Evolutionary conservation across 495 filamentous ascomycete genomes (phyloP).

Genomic region (Neurospora intermedia): DNA sequence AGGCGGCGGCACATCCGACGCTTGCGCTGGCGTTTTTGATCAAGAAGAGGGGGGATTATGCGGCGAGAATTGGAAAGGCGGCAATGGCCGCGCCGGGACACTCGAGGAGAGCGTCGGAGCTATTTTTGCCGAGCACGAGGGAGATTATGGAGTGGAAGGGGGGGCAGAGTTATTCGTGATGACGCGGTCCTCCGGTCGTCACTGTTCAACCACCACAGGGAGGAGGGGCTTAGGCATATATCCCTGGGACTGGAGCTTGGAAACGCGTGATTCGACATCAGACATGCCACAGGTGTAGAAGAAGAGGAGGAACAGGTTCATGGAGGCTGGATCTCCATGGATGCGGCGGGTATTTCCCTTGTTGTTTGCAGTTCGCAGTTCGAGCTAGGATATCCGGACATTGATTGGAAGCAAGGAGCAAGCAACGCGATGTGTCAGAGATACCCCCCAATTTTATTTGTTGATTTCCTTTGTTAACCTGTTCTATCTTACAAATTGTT

Average conservation of each 20-base stretch:
- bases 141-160: slow-evolving; percentile 27
- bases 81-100: not conserved
- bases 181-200: not conserved
- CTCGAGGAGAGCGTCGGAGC: slow-evolving; percentile 3
- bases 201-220: too few species aligned
- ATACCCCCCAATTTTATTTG: not conserved
- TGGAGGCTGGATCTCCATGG: not conserved
- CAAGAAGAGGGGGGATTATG: slow-evolving; percentile 20
- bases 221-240: too few species aligned
- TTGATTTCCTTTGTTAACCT: not conserved
- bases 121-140: slow-evolving; percentile 20
- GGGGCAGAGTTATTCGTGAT: not conserved
- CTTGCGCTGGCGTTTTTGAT: slow-evolving; percentile 22
- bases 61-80: not conserved
- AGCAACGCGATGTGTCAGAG: not conserved
- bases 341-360: not conserved
- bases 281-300: not conserved
- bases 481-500: too few species aligned
- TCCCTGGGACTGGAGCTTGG: not conserved
- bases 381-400: not conserved
- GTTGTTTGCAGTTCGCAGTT: not conserved
- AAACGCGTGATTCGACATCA: not conserved
- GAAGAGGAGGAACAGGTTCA: not conserved
- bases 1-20: slow-evolving; percentile 16
- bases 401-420: not conserved